Evolutionary conservation across 1,284 basidiomycete species (phyloP), one percentile per base, ranked within the genome.

Genomic region (Marasmius tenuissimus): DNA sequence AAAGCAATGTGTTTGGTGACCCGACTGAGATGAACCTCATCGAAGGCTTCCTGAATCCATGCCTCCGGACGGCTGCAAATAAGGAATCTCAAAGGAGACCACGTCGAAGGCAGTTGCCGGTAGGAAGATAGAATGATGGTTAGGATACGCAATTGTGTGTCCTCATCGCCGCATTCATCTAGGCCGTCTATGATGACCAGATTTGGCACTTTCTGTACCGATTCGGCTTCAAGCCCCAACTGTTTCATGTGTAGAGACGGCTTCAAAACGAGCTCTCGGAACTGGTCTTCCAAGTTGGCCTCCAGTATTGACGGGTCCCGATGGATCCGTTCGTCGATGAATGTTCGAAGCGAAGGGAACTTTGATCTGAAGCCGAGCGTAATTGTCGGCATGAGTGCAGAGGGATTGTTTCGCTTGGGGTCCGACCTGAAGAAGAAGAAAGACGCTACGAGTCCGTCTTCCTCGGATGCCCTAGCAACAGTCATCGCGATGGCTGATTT

Each of bases 61-160:
- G 68, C 65, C 51, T 71, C 70, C 2, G 70, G 70, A 6, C 69
- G 63, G 35, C 67, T 67, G 8, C 65, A 27, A 4, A 27, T 27
- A 27, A 27, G 27, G 27, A 27, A 27, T 27, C 4, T 27, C 4
- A 27, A 4, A 63, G 27, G 72, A 64, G 54, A 73, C 66, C 60
- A 72, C 68, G 49, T 67, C 18, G 9, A 18, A 8, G 34, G 9
- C 16, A 37, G 18, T n/a, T n/a, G n/a, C 12, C n/a, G 12, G 20
- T 37, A 37, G 52, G 27, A 16, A 20, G 22, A 35, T 10, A 4
- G 16, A 5, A 54, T 54, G 34, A 54, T 14, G 1, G n/a, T 3
- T 3, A 60, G 42, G 18, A 60, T 45, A 3, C 42, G 40, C 12
- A 20, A 40, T 48, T 60, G 59, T 22, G 33, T 37, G 12, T 14